Base-by-base conservation (phyloP, 768 basidiomycete genomes). In the Panaeolus cyanescens region DNA sequence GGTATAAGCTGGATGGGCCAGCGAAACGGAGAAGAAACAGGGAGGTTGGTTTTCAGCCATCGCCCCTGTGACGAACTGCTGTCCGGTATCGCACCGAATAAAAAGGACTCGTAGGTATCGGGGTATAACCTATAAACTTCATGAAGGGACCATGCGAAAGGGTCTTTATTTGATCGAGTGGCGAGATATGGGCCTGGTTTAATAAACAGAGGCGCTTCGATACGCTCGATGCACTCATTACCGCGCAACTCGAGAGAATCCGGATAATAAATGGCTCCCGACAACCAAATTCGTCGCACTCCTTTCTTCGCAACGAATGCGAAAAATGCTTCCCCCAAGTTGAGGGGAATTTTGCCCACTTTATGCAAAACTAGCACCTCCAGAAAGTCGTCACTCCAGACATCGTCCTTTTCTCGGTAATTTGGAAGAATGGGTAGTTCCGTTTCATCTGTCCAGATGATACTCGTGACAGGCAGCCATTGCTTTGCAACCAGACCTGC, bases 81-180 rank as follows among this genome's bases (percentile, higher is more conserved):
- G 50, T 77, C 68, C 5, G 81, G 77, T 13, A 83, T 70, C 15
- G 74, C 72, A 17, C 81, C 80, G 59, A 79, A 80, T 5, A 80
- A 62, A 66, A 81, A 83, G 17, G 75, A 67, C 32, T 80, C 76
- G 55, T 79, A 75, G 60, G 77, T 74, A 66, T 83, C 81, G 60
- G 74, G 73, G 60, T 75, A 77, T 0, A 83, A 65, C 22, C 79
- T 75, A 64, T 75, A 80, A 1, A 74, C 78, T 20, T 65, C 62
- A 59, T 70, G 70, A 37, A 69, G 39, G 22, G 28, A 42, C 45
- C 60, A 25, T 28, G 55, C 54, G 32, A 55, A 19, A 32, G 9
- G 12, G 31, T 28, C 31, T 13, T 6, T 42, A 39, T n/a, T 36
- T 2, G 13, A 55, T 30, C 3, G 65, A 63, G 17, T 72, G 65